Conservation (phyloP, 768 basidiomycete species). For the Mrakia gelida region DNA sequence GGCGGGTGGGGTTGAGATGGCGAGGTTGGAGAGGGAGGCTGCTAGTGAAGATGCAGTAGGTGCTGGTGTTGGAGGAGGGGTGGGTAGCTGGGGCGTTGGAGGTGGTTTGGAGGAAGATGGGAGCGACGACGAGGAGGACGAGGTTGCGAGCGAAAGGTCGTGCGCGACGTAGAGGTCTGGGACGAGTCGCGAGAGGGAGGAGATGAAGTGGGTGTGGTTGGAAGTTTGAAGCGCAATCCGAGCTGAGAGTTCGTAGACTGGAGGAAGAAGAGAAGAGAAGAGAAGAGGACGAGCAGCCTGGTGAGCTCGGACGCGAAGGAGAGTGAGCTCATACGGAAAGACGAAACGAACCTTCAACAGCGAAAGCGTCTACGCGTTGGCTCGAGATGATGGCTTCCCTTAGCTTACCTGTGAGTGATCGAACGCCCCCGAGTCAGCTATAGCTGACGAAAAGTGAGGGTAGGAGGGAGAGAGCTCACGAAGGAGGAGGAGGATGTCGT, state of each 20-base stretch:
- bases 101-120: not conserved
- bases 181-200: conserved; percentile 20
- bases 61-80: not conserved
- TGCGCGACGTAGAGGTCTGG: conserved; percentile 21
- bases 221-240: conserved; percentile 18
- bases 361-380: conserved; percentile 5
- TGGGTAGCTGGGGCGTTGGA: not conserved
- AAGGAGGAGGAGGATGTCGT: conserved; percentile 26
- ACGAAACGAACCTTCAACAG: conserved; percentile 16
- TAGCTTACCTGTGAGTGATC: conserved; percentile 12
- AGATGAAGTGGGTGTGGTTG: conserved; percentile 23
- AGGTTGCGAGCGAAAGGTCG: not conserved
- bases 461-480: not conserved
- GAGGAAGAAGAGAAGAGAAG: not conserved
- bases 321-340: not conserved
- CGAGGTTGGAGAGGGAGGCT: not conserved
- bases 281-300: not conserved
- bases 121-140: not conserved
- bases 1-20: not conserved
- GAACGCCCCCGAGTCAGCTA: no score
- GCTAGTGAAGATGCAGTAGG: not conserved
- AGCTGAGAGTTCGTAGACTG: conserved; percentile 31
- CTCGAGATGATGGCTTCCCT: conserved; percentile 26
- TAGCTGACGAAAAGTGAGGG: no score
- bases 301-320: not conserved